phyloP scores from a whole-genome alignment of 202 grass and related monocot genomes.

The Carex arenaria region DNA sequence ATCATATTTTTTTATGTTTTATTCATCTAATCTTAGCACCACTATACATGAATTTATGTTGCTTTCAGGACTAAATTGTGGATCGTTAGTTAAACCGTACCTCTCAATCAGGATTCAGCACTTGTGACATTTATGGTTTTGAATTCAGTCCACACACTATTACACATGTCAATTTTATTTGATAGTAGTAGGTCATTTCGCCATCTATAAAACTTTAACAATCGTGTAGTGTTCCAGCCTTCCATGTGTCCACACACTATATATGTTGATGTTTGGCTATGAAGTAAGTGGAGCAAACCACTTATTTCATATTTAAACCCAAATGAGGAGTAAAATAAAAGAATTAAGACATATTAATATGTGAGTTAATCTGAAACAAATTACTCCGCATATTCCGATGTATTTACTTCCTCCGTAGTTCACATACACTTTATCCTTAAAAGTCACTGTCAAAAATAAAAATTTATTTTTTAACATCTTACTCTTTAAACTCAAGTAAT shows the following conservation, averaged over 20 bases:
- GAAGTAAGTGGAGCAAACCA: too few species aligned
- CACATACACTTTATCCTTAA: too few species aligned
- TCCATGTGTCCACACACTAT: not conserved
- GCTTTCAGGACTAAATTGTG: slow-evolving; percentile 4
- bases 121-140: not conserved
- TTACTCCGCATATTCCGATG: too few species aligned
- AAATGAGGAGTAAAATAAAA: too few species aligned
- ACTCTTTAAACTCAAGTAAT: too few species aligned
- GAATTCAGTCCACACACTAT: not conserved
- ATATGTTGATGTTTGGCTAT: too few species aligned
- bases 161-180: slow-evolving; percentile 3
- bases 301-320: too few species aligned
- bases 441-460: too few species aligned
- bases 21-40: not conserved
- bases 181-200: not conserved
- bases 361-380: too few species aligned
- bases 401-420: too few species aligned
- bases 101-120: slow-evolving; percentile 16
- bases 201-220: not conserved
- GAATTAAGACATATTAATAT: too few species aligned
- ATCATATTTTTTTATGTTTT: not conserved
- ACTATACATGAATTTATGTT: not conserved
- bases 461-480: too few species aligned
- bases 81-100: slow-evolving; percentile 4
- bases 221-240: not conserved